Percentiles rank a stretch among this genome's conserved stretches.
Conservation (phyloP, 208 protist genomes). For the Jaenimonas drosophilae region DNA sequence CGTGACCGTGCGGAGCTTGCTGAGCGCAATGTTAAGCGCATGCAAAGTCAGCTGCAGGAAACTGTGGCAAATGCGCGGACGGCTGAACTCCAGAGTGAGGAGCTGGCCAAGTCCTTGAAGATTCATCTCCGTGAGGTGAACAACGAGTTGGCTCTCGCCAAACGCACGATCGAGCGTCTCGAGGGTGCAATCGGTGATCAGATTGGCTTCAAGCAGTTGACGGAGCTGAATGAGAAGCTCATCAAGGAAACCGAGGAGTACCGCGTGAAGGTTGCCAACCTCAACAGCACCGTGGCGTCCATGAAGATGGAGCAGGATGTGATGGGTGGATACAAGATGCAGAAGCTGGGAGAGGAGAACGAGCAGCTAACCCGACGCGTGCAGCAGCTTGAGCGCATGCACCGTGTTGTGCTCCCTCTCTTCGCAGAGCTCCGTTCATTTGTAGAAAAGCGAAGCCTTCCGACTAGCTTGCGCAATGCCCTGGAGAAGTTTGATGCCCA, state of each 20-base stretch:
- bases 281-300: constrained; percentile 49
- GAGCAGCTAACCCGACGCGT: constrained; percentile 49
- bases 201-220: constrained; percentile 54
- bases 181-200: constrained; percentile 67
- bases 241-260: constrained; percentile 39
- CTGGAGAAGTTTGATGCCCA: constrained; percentile 48
- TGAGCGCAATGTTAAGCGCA: constrained; percentile 31
- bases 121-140: constrained; percentile 40
- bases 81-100: constrained; percentile 9
- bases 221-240: constrained; percentile 68
- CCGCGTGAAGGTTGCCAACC: constrained; percentile 24
- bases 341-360: constrained; percentile 70
- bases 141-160: constrained; percentile 57
- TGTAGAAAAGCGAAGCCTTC: constrained; percentile 39
- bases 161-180: constrained; percentile 79
- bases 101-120: constrained; percentile 38
- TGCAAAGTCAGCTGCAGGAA: constrained; percentile 32
- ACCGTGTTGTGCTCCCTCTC: constrained; percentile 44
- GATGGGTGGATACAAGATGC: constrained; percentile 54
- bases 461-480: constrained; percentile 24
- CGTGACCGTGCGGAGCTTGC: constrained; percentile 32
- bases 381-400: constrained; percentile 43
- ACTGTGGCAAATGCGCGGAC: constrained; percentile 12
- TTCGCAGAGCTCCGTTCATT: constrained; percentile 58
- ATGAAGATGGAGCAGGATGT: constrained; percentile 71